Evolutionary conservation across 805 yeast genomes (phyloP).

Genomic region (Ogataea trehaloabstinens): DNA sequence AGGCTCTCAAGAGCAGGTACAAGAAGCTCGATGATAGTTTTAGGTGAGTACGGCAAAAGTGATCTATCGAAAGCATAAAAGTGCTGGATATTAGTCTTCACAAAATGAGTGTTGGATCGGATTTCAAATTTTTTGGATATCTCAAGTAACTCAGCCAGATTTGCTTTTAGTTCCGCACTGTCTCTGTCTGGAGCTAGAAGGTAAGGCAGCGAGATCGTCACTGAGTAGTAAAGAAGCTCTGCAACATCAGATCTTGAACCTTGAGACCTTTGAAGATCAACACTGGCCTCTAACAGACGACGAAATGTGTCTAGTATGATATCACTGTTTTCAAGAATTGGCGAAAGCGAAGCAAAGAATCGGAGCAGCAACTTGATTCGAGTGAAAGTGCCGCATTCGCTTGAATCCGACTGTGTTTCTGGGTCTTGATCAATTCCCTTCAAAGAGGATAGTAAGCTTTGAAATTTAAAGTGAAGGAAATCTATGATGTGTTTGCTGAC

Average conservation of each 20-base stretch:
- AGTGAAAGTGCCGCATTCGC: slow-evolving; percentile 61
- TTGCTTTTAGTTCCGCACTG: slow-evolving; percentile 26
- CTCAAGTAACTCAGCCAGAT: slow-evolving; percentile 45
- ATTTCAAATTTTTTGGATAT: slow-evolving; percentile 35
- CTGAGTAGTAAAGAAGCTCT: slow-evolving; percentile 64
- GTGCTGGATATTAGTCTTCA: slow-evolving; percentile 24
- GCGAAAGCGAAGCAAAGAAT: slow-evolving; percentile 63
- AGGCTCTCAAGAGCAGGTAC: slow-evolving; percentile 50
- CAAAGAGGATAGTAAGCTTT: slow-evolving; percentile 45
- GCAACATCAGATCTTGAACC: slow-evolving; percentile 54
- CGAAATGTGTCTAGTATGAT: slow-evolving; percentile 41
- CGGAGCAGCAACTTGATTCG: slow-evolving; percentile 69
- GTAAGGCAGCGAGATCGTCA: slow-evolving; percentile 65
- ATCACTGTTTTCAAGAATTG: slow-evolving; percentile 54
- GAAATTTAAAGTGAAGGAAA: slow-evolving; percentile 62
- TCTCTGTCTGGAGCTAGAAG: slow-evolving; percentile 23
- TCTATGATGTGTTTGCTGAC: slow-evolving; percentile 72
- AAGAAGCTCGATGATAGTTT: slow-evolving; percentile 46
- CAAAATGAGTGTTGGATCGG: background rate
- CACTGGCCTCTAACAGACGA: slow-evolving; percentile 53
- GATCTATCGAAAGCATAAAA: slow-evolving; percentile 37
- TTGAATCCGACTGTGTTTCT: slow-evolving; percentile 22
- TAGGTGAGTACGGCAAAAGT: slow-evolving; percentile 49
- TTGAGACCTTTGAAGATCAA: slow-evolving; percentile 48
- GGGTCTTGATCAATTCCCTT: slow-evolving; percentile 14